Conservation (phyloP, 2,329 filamentous ascomycete genomes). For the Dendryphion nanum region DNA sequence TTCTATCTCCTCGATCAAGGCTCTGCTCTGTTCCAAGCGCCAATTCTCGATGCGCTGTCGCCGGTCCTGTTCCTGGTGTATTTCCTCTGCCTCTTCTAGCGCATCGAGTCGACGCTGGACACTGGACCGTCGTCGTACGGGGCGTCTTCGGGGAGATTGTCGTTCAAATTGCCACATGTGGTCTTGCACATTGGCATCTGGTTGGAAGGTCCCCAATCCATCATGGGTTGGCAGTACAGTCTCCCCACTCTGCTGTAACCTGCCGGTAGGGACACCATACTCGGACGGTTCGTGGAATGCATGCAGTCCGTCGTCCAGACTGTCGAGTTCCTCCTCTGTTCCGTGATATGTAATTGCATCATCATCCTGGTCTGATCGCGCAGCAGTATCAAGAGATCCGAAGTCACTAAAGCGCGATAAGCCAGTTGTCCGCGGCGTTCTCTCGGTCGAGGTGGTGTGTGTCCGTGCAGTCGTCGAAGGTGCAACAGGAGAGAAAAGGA, state of each 20-base stretch:
- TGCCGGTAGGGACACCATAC: slow-evolving; percentile 41
- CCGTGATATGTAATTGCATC: slow-evolving; percentile 43
- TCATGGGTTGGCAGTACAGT: slow-evolving; percentile 88
- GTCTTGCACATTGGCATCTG: slow-evolving; percentile 67
- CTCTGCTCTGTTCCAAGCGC: slow-evolving; percentile 85
- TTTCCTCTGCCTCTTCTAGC: slow-evolving; percentile 50
- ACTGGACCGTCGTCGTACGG: slow-evolving; percentile 54
- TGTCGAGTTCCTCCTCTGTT: slow-evolving; percentile 73
- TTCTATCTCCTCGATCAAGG: slow-evolving; percentile 84
- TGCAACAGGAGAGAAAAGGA: slow-evolving; percentile 73
- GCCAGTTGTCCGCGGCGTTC: slow-evolving; percentile 64
- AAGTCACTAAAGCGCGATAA: slow-evolving; percentile 76
- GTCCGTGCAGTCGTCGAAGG: slow-evolving; percentile 68
- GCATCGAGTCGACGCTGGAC: slow-evolving; percentile 58
- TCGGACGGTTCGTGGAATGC: slow-evolving; percentile 71
- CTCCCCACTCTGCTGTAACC: slow-evolving; percentile 55
- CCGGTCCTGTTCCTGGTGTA: slow-evolving; percentile 67
- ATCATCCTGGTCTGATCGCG: slow-evolving; percentile 52
- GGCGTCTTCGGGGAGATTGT: slow-evolving; percentile 67
- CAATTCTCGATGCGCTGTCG: slow-evolving; percentile 85
- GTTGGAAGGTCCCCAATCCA: slow-evolving; percentile 82
- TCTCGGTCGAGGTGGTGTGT: slow-evolving; percentile 63
- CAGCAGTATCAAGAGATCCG: slow-evolving; percentile 71
- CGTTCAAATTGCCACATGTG: slow-evolving; percentile 87
- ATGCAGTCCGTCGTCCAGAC: slow-evolving; percentile 85